Base-by-base conservation (phyloP, 116 monocot species). In the Papilionanthe hybrid region DNA sequence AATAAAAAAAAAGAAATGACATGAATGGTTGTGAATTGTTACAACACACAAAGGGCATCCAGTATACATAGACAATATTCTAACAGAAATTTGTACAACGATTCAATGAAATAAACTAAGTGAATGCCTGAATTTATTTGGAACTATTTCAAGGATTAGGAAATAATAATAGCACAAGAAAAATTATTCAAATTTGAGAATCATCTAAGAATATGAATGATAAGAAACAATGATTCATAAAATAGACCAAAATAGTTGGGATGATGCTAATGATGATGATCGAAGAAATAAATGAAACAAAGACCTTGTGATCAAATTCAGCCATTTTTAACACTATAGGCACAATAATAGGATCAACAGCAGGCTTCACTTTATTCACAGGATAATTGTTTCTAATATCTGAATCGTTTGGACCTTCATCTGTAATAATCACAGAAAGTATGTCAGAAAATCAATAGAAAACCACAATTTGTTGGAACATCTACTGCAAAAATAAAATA, bases 291-390 rank as follows among this genome's bases (percentile, higher is more conserved):
- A 15, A 82, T 56, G 57, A 55, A 82, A 58, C 53, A 25, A 77
- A 86, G 25, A 98, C 98, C 93, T 98, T 94, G 81, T 98, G 98
- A 86, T 98, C 98, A 87, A 98, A 98, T 57, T 98, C 98, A 49
- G 94, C 89, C 98, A 98, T 98, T 79, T 93, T 94, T 86, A 98
- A 83, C 76, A 98, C 94, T 79, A 98, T 98, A n/a, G 98, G 98
- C 32, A 94, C 86, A 45, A 93, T 84, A 82, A 98, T 93, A 68
- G 94, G 93, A 72, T 98, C 91, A 72, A 85, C 72, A 75, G 86
- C 85, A 82, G 66, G 65, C 25, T 86, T 94, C 48, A 85, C 84
- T 81, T 87, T 89, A 80, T 82, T 90, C 45, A 42, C 48, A 72
- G 72, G 25, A 22, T 76, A 88, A 68, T 11, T 76, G 25, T 55